Percentiles rank a stretch among this genome's conserved stretches.
Evolutionary conservation across 306 rosid genomes (phyloP).

Genomic region (Echinosophora koreensis): DNA sequence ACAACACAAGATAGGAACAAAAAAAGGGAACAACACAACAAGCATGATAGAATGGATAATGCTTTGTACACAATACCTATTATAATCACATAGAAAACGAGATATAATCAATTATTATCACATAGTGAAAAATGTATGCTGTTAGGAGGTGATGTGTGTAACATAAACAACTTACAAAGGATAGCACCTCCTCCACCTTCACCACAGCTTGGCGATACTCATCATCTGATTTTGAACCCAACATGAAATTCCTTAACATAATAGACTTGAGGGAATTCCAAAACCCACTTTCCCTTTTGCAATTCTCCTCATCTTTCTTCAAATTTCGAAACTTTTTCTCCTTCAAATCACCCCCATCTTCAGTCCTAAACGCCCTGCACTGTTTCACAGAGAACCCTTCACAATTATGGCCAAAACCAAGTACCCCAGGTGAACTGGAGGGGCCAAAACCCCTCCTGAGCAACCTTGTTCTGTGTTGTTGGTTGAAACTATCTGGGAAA

Average conservation of each 20-base stretch:
- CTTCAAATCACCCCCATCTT: slow-evolving; percentile 63
- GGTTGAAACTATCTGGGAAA: slow-evolving; percentile 62
- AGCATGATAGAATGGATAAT: background rate
- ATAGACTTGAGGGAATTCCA: slow-evolving; percentile 67
- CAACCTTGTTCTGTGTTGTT: slow-evolving; percentile 43
- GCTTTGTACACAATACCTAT: too few relatives aligned
- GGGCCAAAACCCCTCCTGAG: slow-evolving; percentile 54
- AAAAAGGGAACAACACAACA: background rate
- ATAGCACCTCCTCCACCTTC: slow-evolving; percentile 73
- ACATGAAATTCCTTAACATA: slow-evolving; percentile 60
- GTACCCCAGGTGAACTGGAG: slow-evolving; percentile 41
- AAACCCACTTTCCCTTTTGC: slow-evolving; percentile 64
- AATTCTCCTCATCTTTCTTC: slow-evolving; percentile 51
- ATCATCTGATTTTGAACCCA: slow-evolving; percentile 59
- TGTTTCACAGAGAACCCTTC: slow-evolving; percentile 55
- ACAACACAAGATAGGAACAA: slow-evolving; percentile 1
- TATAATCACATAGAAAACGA: too few relatives aligned
- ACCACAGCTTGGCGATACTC: slow-evolving; percentile 69
- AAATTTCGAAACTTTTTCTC: slow-evolving; percentile 53
- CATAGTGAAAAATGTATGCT: too few relatives aligned
- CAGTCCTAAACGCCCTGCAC: slow-evolving; percentile 72
- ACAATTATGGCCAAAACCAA: slow-evolving; percentile 51
- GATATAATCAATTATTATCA: too few relatives aligned
- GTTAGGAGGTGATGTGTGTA: background rate
- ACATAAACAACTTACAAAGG: slow-evolving; percentile 61